Evolutionary conservation across 805 yeast species (phyloP), one percentile per base, ranked within the genome.

Genomic region (Starmerella vitae): DNA sequence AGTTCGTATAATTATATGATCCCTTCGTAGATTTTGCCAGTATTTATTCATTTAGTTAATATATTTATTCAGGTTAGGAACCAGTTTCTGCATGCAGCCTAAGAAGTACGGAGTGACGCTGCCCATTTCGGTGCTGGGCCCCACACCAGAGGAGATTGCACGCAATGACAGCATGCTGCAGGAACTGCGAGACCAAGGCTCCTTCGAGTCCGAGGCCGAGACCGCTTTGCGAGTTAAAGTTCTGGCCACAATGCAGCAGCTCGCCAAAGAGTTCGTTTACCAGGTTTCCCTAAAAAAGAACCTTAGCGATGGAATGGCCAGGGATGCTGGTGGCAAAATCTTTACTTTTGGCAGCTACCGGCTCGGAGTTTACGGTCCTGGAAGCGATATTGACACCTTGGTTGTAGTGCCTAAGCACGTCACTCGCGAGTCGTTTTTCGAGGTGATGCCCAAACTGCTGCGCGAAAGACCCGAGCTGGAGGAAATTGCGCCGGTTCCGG

Each of bases 401-500:
- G 82, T 91, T n/a, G 96, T 88, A 20, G 96, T 83, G 14, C 98
- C 98, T 1, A 91, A 88, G 52, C 97, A 91, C 59, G 94, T 91
- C 12, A 68, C 81, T 1, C 70, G 95, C 47, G 91, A 81, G 20
- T 91, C 86, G 59, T 91, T 88, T 56, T 91, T 91, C 56, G 72
- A 70, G 1, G 85, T 82, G 0, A 85, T 91, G 62, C 81, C 68
- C 27, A 69, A 70, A 32, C 58, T 91, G 12, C 59, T 91, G 41
- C 68, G 82, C 48, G 63, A 68, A 45, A 68, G 94, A 47, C 72
- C 79, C 1, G 98, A 88, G 55, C 56, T 91, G 43, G 93, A 85
- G 47, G 96, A 91, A 58, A 78, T 88, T 14, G 78, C 91, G 13
- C 71, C 94, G 2, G 97, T 91, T 7, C 94, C 95, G 0, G 97